These are phyloP conservation scores for Mycocentrospora acerina DNA, from an alignment of 2,329 filamentous ascomycete genomes.

Conservation along the genomic window DNA sequence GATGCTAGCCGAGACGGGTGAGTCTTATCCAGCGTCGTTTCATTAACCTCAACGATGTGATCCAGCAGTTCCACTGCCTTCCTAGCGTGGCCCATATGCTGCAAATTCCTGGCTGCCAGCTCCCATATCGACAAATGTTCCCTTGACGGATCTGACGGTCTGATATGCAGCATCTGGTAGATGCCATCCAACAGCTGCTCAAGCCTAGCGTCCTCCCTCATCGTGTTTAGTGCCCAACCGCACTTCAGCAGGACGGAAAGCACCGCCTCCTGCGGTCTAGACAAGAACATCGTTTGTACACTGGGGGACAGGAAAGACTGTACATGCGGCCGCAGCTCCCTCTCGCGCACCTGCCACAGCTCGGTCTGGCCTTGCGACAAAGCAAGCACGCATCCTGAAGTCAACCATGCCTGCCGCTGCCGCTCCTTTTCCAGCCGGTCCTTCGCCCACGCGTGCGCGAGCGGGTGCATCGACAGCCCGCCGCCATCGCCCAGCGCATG, in stretches of 20 bases:
- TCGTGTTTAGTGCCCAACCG: slow-evolving; percentile 7
- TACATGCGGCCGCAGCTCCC: slow-evolving; percentile 11
- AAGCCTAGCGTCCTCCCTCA: slow-evolving; percentile 8
- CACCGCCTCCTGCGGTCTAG: slow-evolving; percentile 2
- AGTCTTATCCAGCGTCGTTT: slow-evolving; percentile 4
- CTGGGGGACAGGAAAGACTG: slow-evolving; percentile 10
- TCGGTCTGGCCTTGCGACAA: slow-evolving; percentile 1
- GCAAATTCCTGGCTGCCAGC: slow-evolving; percentile 5
- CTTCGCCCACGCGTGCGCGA: slow-evolving; percentile 40
- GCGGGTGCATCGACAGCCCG: slow-evolving; percentile 38
- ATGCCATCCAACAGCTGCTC: slow-evolving; percentile 5
- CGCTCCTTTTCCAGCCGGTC: slow-evolving; percentile 23
- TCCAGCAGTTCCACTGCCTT: neutral
- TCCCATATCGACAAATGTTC: slow-evolving; percentile 7
- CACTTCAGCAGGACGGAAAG: slow-evolving; percentile 8
- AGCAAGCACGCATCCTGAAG: slow-evolving; percentile 15
- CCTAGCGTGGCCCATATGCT: slow-evolving; percentile 2
- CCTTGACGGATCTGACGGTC: slow-evolving; percentile 5
- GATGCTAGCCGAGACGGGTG: slow-evolving; percentile 7
- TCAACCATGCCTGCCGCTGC: slow-evolving; percentile 23
- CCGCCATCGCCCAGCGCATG: slow-evolving; percentile 2
- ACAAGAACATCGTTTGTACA: slow-evolving; percentile 1
- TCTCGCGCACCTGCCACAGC: slow-evolving; percentile 7
- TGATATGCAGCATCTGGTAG: slow-evolving; percentile 5
- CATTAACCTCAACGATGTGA: neutral